These are phyloP conservation scores for Lepiota venenata DNA, from an alignment of 768 basidiomycete genomes.

Conservation along the genomic window DNA sequence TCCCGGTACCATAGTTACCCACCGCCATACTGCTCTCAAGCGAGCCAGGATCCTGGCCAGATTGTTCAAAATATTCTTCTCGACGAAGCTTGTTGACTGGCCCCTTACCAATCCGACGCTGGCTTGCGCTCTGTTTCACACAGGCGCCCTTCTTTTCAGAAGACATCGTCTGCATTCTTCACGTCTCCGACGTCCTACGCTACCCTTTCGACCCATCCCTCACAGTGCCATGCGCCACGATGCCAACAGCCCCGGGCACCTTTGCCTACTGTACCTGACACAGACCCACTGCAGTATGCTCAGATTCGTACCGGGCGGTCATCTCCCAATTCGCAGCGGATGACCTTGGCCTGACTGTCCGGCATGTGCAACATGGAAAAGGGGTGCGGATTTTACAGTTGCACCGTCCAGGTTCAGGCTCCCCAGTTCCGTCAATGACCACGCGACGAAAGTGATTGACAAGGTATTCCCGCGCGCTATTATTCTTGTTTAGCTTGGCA, in stretches of 20 bases:
- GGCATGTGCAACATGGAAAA: constrained; percentile 87
- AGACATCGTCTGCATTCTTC: too few relatives aligned
- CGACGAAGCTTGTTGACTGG: too few relatives aligned
- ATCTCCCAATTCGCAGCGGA: constrained; percentile 73
- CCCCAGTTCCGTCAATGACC: constrained; percentile 76
- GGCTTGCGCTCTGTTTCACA: too few relatives aligned
- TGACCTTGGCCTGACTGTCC: constrained; percentile 63
- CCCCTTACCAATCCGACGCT: too few relatives aligned
- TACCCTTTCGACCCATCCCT: neutral
- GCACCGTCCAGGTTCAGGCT: constrained; percentile 90
- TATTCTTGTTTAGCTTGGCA: too few relatives aligned
- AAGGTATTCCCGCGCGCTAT: constrained; percentile 50
- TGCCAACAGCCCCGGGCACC: constrained; percentile 16
- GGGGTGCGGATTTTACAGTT: constrained; percentile 90
- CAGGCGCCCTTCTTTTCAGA: too few relatives aligned
- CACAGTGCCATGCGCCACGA: neutral
- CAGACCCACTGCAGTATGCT: constrained; percentile 63
- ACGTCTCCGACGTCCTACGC: too few relatives aligned
- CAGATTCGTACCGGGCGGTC: constrained; percentile 76
- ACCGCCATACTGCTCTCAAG: too few relatives aligned
- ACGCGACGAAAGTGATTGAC: constrained; percentile 69
- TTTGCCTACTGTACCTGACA: constrained; percentile 32
- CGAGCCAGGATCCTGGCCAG: too few relatives aligned
- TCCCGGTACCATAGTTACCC: too few relatives aligned
- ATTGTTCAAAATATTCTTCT: too few relatives aligned